These are phyloP conservation scores for Agarophyton chilense DNA, from an alignment of 23 red algal genomes.

Conservation along the genomic window DNA sequence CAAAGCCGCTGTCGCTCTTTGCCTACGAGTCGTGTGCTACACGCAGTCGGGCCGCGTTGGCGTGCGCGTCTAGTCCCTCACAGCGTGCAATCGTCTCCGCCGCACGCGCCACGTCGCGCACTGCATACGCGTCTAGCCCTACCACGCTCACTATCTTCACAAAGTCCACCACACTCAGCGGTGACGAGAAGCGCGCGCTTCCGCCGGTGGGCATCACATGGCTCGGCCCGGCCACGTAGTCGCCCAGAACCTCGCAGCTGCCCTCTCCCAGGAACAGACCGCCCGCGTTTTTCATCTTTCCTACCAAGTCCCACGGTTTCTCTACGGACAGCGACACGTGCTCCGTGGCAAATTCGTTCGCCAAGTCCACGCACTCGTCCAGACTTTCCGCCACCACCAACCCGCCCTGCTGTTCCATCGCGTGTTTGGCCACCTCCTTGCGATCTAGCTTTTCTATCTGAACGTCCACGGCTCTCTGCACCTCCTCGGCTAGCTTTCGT, in stretches of 20 bases:
- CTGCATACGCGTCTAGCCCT: slow-evolving; percentile 53
- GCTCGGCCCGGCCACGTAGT: slow-evolving; percentile 96
- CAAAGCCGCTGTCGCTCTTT: too few relatives aligned
- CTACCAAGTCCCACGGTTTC: slow-evolving; percentile 79
- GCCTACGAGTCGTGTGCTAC: too few relatives aligned
- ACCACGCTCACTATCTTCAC: slow-evolving; percentile 90
- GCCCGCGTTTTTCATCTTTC: slow-evolving; percentile 85
- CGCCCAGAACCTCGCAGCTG: slow-evolving; percentile 90
- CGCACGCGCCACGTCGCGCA: slow-evolving; percentile 53
- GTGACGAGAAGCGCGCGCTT: slow-evolving; percentile 78
- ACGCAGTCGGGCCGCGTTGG: slow-evolving; percentile 70
- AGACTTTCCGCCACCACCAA: slow-evolving; percentile 67
- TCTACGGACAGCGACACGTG: slow-evolving; percentile 86
- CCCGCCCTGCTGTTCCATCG: slow-evolving; percentile 80
- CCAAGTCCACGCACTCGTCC: slow-evolving; percentile 79
- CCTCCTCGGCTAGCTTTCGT: slow-evolving; percentile 49
- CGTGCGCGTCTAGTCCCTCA: slow-evolving; percentile 88
- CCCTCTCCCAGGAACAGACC: slow-evolving; percentile 91
- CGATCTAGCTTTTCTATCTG: slow-evolving; percentile 68
- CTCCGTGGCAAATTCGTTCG: slow-evolving; percentile 91
- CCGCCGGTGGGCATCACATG: slow-evolving; percentile 98
- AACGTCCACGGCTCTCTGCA: slow-evolving; percentile 65
- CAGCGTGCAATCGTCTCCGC: slow-evolving; percentile 89
- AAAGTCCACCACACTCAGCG: slow-evolving; percentile 89
- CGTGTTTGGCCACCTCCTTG: slow-evolving; percentile 54